Evolutionary conservation across 306 rosid species (phyloP).

Genomic region (cucumber (Cucumis sativus)): DNA sequence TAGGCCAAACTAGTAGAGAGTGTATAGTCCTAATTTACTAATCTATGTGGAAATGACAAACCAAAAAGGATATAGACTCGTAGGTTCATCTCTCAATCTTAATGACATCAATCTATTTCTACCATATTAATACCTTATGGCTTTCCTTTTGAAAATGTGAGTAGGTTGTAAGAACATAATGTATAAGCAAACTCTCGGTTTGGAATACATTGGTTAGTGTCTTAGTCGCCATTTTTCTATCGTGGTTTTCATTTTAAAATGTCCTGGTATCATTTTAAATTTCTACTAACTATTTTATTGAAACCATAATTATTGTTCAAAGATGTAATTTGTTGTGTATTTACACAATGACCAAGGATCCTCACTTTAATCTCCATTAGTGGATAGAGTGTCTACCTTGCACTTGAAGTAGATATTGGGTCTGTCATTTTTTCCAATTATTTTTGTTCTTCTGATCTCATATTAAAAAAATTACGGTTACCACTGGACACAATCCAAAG

Average conservation of each 20-base stretch:
- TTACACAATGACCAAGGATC: background rate
- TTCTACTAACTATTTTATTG: background rate
- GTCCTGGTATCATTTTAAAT: background rate
- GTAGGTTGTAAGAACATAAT: background rate
- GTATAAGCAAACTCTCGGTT: background rate
- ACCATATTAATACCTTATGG: background rate
- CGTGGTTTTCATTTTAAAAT: background rate
- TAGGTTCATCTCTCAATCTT: background rate
- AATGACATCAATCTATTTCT: background rate
- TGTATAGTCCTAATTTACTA: background rate
- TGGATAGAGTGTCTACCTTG: background rate
- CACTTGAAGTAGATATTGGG: background rate
- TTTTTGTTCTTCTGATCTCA: background rate
- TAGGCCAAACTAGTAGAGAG: background rate
- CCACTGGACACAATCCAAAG: background rate
- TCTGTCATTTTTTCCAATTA: background rate
- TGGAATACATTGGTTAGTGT: background rate
- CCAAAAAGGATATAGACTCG: background rate
- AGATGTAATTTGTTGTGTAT: background rate
- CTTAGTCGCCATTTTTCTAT: background rate
- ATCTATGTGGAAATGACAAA: background rate
- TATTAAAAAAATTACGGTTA: background rate
- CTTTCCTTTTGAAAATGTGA: background rate
- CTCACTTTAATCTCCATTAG: background rate
- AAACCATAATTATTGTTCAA: background rate